phyloP scores from a whole-genome alignment of 208 protist genomes.

The Trypanosomatidae sp. region DNA sequence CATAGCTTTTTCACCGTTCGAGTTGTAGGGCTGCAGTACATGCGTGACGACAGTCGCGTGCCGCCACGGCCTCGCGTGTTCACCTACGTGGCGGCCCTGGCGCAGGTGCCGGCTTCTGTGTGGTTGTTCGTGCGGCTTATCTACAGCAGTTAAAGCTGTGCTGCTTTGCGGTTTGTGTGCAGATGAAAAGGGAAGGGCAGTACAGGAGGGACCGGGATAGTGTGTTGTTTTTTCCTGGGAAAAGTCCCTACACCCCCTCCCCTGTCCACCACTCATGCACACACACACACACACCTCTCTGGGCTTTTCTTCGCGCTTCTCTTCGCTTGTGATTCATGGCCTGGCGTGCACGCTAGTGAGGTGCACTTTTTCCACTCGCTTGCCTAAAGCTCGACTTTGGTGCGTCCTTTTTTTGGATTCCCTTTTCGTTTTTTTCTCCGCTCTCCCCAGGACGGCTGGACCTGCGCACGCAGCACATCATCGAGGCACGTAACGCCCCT shows the following conservation, averaged over 20 bases:
- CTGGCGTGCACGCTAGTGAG: not conserved
- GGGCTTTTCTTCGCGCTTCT: not conserved
- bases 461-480: not conserved
- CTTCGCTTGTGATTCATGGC: not conserved
- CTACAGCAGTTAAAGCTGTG: not conserved
- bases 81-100: conserved; percentile 35
- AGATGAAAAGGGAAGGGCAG: not conserved
- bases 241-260: not conserved
- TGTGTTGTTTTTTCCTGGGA: conserved; percentile 6
- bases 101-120: conserved; percentile 52
- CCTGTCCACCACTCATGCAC: not conserved
- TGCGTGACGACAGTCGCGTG: conserved; percentile 39
- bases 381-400: not conserved
- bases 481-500: not conserved
- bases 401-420: too few species aligned
- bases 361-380: not conserved
- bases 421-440: not conserved
- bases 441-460: not conserved
- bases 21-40: conserved; percentile 32
- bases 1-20: conserved; percentile 52
- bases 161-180: not conserved
- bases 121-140: conserved; percentile 60
- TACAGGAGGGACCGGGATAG: not conserved
- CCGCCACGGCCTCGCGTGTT: conserved; percentile 47
- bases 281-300: not conserved